Evolutionary conservation across 129 eudicot genomes (phyloP).

Genomic region (Mikania micrantha): DNA sequence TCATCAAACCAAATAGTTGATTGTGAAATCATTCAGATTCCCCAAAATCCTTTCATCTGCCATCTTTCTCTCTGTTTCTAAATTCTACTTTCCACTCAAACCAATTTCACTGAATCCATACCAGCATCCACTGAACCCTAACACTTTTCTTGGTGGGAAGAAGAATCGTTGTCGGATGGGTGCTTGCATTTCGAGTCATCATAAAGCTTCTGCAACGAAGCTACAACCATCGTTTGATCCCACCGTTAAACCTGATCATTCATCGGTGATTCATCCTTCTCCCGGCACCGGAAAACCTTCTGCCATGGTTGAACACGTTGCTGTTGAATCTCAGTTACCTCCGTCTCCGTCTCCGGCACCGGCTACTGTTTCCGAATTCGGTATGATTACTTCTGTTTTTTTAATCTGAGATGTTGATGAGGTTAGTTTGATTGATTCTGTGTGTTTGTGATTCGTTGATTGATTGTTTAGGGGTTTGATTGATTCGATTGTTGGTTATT

Average conservation of each 20-base stretch:
- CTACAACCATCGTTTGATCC: conserved; percentile 23
- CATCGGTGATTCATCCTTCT: conserved; percentile 27
- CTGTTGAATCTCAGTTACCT: conserved; percentile 26
- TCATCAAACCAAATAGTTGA: too few relatives aligned
- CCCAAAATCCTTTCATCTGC: background rate
- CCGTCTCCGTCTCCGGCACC: conserved; percentile 18
- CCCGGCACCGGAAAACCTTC: conserved; percentile 13
- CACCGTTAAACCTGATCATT: conserved; percentile 13
- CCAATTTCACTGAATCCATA: conserved; percentile 6
- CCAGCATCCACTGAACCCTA: conserved; percentile 27
- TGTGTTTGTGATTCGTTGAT: too few relatives aligned
- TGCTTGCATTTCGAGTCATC: conserved; percentile 36
- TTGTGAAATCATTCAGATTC: background rate
- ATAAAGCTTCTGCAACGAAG: conserved; percentile 30
- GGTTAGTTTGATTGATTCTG: background rate
- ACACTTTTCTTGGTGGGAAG: conserved; percentile 1
- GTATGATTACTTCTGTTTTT: conserved; percentile 9
- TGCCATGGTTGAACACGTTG: conserved; percentile 14
- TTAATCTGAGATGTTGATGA: background rate
- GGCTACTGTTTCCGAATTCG: conserved; percentile 15
- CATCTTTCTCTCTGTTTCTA: background rate
- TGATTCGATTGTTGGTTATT: too few relatives aligned
- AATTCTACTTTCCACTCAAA: conserved; percentile 13
- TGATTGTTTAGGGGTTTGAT: too few relatives aligned
- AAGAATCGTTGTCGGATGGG: conserved; percentile 39